These are phyloP conservation scores for Globisporangium echinulatum DNA, from an alignment of 352 stramenopile species.

Conservation along the genomic window DNA sequence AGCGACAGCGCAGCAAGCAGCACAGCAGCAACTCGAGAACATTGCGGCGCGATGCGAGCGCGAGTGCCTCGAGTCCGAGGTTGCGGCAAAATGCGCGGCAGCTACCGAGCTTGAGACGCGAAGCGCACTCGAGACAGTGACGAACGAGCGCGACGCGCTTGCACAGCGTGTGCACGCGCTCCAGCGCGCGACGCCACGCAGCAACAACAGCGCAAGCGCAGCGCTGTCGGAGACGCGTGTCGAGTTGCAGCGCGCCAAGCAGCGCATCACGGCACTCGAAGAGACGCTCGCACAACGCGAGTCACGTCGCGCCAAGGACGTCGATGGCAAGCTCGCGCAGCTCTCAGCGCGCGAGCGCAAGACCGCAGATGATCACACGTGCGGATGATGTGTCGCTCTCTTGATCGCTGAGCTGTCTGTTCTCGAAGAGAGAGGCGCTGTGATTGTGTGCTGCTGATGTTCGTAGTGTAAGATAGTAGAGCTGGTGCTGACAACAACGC, in stretches of 20 bases:
- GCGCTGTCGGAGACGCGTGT: constrained; percentile 28
- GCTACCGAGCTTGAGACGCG: constrained; percentile 8
- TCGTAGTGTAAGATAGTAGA: neutral
- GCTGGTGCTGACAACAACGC: neutral
- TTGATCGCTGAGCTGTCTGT: too few relatives aligned
- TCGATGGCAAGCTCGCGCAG: constrained; percentile 26
- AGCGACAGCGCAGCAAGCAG: neutral
- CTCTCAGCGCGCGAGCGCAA: constrained; percentile 29
- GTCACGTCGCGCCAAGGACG: constrained; percentile 23
- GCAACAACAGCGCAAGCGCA: neutral
- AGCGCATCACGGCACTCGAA: constrained; percentile 42
- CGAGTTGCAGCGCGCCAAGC: constrained; percentile 47
- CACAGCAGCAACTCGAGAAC: neutral
- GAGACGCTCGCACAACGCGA: constrained; percentile 27
- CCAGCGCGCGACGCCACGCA: constrained; percentile 10
- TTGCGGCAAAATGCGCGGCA: constrained; percentile 12
- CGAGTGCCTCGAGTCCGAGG: constrained; percentile 4
- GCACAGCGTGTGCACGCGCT: constrained; percentile 13
- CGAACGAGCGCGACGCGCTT: constrained; percentile 19
- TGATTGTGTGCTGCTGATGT: too few relatives aligned
- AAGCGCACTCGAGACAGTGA: constrained; percentile 10
- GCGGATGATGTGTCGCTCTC: neutral
- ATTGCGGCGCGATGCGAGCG: neutral
- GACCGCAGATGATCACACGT: constrained; percentile 45
- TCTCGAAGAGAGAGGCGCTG: too few relatives aligned